These are phyloP conservation scores for Talaromyces thailandensis DNA, from an alignment of 495 filamentous ascomycete species.

Conservation along the genomic window DNA sequence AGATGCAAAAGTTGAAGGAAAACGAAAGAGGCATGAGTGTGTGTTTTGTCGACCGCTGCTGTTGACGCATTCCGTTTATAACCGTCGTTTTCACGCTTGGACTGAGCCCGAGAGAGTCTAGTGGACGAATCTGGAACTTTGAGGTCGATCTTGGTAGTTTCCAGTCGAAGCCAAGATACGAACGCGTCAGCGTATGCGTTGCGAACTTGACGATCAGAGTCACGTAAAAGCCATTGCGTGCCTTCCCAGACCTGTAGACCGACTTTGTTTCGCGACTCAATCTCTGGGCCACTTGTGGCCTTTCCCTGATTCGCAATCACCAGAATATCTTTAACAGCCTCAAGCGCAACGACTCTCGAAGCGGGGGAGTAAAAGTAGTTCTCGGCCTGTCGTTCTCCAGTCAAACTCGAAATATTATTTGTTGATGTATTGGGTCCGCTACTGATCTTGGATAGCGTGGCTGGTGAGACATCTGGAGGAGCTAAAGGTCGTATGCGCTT, in stretches of 20 bases:
- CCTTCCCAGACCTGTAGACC: constrained; percentile 80
- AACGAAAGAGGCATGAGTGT: constrained; percentile 48
- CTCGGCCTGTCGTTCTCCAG: constrained; percentile 39
- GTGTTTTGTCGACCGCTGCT: constrained; percentile 17
- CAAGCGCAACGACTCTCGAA: constrained; percentile 68
- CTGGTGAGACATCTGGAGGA: constrained; percentile 12
- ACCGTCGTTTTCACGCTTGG: constrained; percentile 22
- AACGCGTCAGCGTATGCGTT: constrained; percentile 78
- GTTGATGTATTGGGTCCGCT: constrained; percentile 28
- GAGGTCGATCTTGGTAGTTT: constrained; percentile 62
- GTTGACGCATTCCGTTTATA: constrained; percentile 62
- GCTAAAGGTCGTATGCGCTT: constrained; percentile 59
- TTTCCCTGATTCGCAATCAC: constrained; percentile 62
- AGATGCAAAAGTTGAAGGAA: constrained; percentile 83
- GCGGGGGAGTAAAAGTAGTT: constrained; percentile 65
- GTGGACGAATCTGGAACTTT: constrained; percentile 46
- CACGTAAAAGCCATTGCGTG: constrained; percentile 79
- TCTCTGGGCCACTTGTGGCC: constrained; percentile 48
- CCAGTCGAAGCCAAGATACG: constrained; percentile 68
- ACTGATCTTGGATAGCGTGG: constrained; percentile 28
- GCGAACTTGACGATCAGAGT: constrained; percentile 64
- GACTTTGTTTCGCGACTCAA: constrained; percentile 61
- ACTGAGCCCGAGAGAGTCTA: constrained; percentile 24
- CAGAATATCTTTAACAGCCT: constrained; percentile 70
- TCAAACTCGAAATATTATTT: constrained; percentile 29